These are phyloP conservation scores for Fusarium sp. DNA, from an alignment of 2,329 filamentous ascomycete genomes.

Conservation along the genomic window DNA sequence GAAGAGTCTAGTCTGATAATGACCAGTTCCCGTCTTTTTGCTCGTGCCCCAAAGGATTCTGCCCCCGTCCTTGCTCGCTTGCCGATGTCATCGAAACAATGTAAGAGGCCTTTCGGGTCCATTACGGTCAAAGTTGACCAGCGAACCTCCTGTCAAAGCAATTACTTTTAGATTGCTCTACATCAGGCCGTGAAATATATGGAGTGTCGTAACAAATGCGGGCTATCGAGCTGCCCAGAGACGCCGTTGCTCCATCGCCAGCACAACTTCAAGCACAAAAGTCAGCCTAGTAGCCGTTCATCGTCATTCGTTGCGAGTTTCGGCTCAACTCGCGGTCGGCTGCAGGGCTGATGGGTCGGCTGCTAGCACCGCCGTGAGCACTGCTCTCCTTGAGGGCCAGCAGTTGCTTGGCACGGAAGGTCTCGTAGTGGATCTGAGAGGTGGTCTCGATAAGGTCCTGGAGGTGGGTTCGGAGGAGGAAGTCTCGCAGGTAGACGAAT, in stretches of 20 bases:
- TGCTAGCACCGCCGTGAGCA: constrained; percentile 82
- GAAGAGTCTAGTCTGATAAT: constrained; percentile 24
- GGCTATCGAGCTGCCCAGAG: constrained; percentile 51
- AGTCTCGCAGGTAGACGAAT: constrained; percentile 98
- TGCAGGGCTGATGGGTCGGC: constrained; percentile 91
- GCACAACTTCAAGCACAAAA: constrained; percentile 50
- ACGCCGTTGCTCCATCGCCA: constrained; percentile 54
- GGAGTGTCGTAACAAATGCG: constrained; percentile 51
- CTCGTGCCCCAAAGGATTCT: constrained; percentile 15
- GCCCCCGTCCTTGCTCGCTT: constrained; percentile 44
- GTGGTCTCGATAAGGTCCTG: constrained; percentile 99
- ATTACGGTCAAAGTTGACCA: constrained; percentile 34
- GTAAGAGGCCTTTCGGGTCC: constrained; percentile 38
- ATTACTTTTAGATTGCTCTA: constrained; percentile 48
- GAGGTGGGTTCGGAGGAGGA: constrained; percentile 96
- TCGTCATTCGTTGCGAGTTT: constrained; percentile 95
- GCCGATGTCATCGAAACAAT: constrained; percentile 39
- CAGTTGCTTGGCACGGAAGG: constrained; percentile 99
- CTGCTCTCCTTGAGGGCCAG: constrained; percentile 98
- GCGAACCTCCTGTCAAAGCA: constrained; percentile 43
- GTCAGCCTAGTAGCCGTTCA: constrained; percentile 91
- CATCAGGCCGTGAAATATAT: constrained; percentile 51
- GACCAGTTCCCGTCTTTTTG: constrained; percentile 8
- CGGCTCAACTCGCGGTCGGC: constrained; percentile 97
- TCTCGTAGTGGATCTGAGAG: constrained; percentile 99